Evolutionary conservation across 345 rosid genomes (phyloP), one percentile per base, ranked within the genome.

Genomic region (Populus pruinosa): DNA sequence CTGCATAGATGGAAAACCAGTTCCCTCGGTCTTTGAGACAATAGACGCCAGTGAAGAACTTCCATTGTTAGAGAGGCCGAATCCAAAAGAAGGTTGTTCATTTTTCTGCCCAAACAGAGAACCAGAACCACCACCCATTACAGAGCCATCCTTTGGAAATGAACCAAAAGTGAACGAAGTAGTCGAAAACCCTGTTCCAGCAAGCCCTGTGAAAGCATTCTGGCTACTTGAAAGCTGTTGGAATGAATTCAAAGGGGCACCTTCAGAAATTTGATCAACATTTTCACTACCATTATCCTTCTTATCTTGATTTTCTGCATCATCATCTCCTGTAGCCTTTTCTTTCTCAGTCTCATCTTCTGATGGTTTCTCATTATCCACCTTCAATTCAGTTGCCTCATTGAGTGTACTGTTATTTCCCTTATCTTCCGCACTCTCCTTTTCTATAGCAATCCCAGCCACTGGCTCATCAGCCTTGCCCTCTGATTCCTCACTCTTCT

Each of bases 131-230:
- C 80, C 67, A 76, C 78, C 78, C 16, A 72, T 69, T 70, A 89
- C 63, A 69, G 96, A 86, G 53, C 90, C 91, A 70, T 86, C 94
- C 78, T 85, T 86, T 1, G 88, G 56, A 78, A 82, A 80, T 25
- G 86, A 73, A 38, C 97, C 93, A 73, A 92, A 95, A 31, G 94
- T 84, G 83, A 96, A 96, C 7, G 92, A 78, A 63, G 93, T 39
- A 76, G 79, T 79, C 49, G 98, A 89, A 84, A 91, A 86, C 67
- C 97, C 97, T 71, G 99, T 92, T 71, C 98, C 91, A 36, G 95
- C 93, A 78, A 96, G 92, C 75, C 98, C 99, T 0, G 93, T 90
- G 86, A 96, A 96, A 27, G 99, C 99, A 78, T 96, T 96, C 88
- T 88, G 91, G 80, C 79, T 92, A 82, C 95, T 96, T 67, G 99